phyloP scores from a whole-genome alignment of 768 basidiomycete genomes.

The Lentinula raphanica region DNA sequence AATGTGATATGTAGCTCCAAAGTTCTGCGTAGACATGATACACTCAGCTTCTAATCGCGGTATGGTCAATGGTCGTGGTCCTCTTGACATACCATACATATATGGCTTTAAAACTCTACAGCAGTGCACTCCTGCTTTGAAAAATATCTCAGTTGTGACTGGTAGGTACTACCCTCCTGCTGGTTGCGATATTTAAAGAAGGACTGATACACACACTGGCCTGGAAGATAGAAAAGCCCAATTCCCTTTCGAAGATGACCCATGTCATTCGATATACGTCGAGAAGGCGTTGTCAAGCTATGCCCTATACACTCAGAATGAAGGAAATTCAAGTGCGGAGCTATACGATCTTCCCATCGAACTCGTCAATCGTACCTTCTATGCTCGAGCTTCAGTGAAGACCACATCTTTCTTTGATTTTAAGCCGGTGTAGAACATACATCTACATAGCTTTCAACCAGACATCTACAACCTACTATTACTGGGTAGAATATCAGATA shows the following conservation, averaged over 20 bases:
- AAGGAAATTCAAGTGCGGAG: conserved; percentile 30
- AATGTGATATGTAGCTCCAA: too few relatives aligned
- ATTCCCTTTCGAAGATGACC: conserved; percentile 35
- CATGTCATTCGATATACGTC: conserved; percentile 22
- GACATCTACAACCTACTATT: too few relatives aligned
- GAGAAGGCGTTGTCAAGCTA: conserved; percentile 24
- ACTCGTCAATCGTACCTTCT: conserved; percentile 71
- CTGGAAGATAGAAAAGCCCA: conserved; percentile 54
- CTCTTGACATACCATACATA: conserved; percentile 76
- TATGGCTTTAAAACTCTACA: conserved; percentile 72
- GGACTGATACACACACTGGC: background rate
- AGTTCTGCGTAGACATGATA: too few relatives aligned
- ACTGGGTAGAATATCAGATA: too few relatives aligned
- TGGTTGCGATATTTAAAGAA: background rate
- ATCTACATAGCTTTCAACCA: too few relatives aligned
- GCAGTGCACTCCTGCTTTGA: conserved; percentile 63
- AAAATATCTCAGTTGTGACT: conserved; percentile 59
- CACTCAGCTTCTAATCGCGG: too few relatives aligned
- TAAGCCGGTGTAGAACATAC: too few relatives aligned
- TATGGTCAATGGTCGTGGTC: conserved; percentile 65
- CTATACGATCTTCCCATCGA: conserved; percentile 82
- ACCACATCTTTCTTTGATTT: too few relatives aligned
- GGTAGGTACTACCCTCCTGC: conserved; percentile 47
- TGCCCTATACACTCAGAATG: conserved; percentile 36
- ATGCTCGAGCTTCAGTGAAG: too few relatives aligned